Base-by-base conservation (phyloP, 495 filamentous ascomycete species). In the Parathielavia hyrcaniae region DNA sequence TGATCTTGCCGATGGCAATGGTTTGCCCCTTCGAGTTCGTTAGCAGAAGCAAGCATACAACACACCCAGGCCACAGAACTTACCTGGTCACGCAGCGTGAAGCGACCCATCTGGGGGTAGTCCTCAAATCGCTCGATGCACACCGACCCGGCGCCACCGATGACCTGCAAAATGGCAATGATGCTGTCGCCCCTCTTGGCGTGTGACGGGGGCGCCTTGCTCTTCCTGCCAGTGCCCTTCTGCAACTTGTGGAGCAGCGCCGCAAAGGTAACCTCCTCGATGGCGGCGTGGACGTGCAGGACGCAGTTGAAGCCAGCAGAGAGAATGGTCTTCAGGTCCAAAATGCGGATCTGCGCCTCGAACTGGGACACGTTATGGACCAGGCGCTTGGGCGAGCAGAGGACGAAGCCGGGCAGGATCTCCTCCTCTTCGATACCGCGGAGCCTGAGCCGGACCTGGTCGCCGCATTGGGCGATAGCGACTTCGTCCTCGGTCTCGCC, bases 371-470 rank as follows among this genome's bases (percentile, higher is more conserved):
- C 95, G 66, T 87, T 91, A 71, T 97, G 87, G 5, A 97, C 95
- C 9, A 90, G 84, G 57, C 92, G 86, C 75, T 91, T 91, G 14
- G 87, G 85, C 19, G 89, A 91, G 77, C 93, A 96, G 16, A 98
- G 83, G 35, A 98, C 93, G 74, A 96, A 99, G 26, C 93, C 93
- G 14, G 92, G 91, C 57, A 90, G 75, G 65, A 99, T 88, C 61
- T 97, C 93, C 76, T 99, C 93, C 75, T 99, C 93, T 74, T 99
- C 93, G 35, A 95, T 85, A 62, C 95, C 93, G 55, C 91, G 85
- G 57, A 97, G 83, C 60, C 93, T 89, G 60, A 97, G 71, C 19
- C 93, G 90, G 47, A 97, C 86, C 74, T 99, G 93, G 68, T 99
- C 93, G 74, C 93, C 93, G 65, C 90, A 95, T 59, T 86, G 87